These are phyloP conservation scores for Circinella umbellata DNA, from an alignment of 371 early-diverging fungal genomes.

Conservation along the genomic window DNA sequence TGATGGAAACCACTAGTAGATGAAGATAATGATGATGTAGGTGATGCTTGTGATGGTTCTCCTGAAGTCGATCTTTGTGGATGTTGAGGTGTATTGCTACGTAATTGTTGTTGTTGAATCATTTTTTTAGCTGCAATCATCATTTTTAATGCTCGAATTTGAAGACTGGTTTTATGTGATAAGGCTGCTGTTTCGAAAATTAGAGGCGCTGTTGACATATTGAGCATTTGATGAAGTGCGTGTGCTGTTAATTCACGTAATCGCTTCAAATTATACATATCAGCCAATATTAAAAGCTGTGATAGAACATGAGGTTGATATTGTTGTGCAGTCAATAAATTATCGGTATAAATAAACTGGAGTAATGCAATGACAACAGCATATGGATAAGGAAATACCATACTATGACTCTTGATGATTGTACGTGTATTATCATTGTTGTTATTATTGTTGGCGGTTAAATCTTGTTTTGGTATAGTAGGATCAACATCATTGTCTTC, in stretches of 20 bases:
- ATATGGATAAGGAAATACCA: constrained; percentile 58
- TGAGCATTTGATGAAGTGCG: constrained; percentile 61
- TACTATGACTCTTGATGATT: constrained; percentile 25
- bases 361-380: constrained; percentile 62
- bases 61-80: neutral
- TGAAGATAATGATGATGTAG: neutral
- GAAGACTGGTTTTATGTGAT: constrained; percentile 55
- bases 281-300: constrained; percentile 61
- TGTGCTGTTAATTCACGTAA: constrained; percentile 55
- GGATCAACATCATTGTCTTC: neutral
- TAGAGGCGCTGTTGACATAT: constrained; percentile 61
- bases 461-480: neutral
- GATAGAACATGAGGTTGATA: constrained; percentile 58
- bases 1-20: neutral
- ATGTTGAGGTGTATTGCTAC: constrained; percentile 10
- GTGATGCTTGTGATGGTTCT: constrained; percentile 3
- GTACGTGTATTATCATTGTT: constrained; percentile 10
- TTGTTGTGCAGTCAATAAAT: constrained; percentile 59
- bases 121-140: constrained; percentile 50
- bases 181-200: constrained; percentile 62
- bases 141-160: constrained; percentile 55
- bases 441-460: neutral
- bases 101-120: constrained; percentile 33
- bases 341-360: constrained; percentile 71
- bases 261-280: constrained; percentile 57